These are phyloP conservation scores for Trichoderma sp. DNA, from an alignment of 2,329 filamentous ascomycete genomes.

Conservation along the genomic window DNA sequence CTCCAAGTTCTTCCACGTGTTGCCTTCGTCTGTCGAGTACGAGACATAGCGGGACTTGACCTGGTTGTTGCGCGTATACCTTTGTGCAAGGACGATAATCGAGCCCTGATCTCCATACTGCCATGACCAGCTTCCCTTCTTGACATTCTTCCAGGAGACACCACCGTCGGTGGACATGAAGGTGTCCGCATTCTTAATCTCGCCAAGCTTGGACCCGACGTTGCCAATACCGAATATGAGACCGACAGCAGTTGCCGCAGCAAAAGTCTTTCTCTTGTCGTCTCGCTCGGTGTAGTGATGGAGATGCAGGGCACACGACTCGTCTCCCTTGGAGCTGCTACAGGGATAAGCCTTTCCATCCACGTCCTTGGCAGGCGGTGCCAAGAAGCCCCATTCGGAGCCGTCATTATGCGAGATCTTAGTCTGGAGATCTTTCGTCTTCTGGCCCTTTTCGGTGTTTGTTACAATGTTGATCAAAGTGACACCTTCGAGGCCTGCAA, in stretches of 20 bases:
- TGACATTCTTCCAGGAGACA: constrained; percentile 78
- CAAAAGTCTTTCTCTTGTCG: constrained; percentile 81
- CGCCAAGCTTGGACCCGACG: constrained; percentile 67
- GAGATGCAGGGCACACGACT: constrained; percentile 81
- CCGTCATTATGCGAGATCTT: constrained; percentile 97
- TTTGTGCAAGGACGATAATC: constrained; percentile 81
- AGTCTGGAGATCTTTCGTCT: constrained; percentile 78
- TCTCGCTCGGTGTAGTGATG: constrained; percentile 91
- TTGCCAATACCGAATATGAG: constrained; percentile 91
- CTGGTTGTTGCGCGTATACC: constrained; percentile 62
- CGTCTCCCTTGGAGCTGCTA: constrained; percentile 52
- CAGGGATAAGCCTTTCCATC: constrained; percentile 72
- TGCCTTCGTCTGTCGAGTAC: constrained; percentile 79
- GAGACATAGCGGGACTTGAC: constrained; percentile 66
- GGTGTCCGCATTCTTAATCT: constrained; percentile 72
- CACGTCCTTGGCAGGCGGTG: constrained; percentile 66
- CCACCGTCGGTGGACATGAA: constrained; percentile 93
- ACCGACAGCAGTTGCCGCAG: constrained; percentile 81
- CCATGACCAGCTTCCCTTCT: constrained; percentile 88
- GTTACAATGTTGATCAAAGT: constrained; percentile 80
- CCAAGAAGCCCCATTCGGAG: constrained; percentile 75
- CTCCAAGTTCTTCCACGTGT: constrained; percentile 70
- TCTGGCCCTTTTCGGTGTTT: constrained; percentile 71
- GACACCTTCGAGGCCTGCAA: constrained; percentile 87
- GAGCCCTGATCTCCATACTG: constrained; percentile 95